A percentile compares a stretch with the other conserved stretches of the same genome.
These are phyloP conservation scores for Mrakiaceae sp. DNA, from an alignment of 1,284 basidiomycete species.

Conservation along the genomic window DNA sequence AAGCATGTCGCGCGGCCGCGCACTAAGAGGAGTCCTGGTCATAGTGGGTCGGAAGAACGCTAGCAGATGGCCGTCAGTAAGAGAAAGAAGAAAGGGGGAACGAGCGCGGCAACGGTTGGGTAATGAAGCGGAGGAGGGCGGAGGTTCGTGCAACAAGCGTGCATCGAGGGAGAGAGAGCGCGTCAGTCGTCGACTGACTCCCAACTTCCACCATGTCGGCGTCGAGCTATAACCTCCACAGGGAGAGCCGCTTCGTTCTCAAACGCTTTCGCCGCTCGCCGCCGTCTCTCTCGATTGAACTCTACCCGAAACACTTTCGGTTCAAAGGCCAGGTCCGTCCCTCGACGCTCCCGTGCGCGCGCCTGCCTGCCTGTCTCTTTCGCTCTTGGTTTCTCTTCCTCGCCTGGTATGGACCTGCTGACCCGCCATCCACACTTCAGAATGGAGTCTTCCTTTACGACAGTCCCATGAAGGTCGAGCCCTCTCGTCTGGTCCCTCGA, in stretches of 20 bases:
- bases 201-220: conserved; percentile 28
- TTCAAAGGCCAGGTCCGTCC: conserved; percentile 33
- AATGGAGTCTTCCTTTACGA: conserved; percentile 31
- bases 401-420: neutral
- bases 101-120: neutral
- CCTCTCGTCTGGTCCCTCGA: neutral
- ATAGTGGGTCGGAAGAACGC: neutral
- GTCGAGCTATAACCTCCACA: conserved; percentile 36
- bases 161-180: too few species aligned
- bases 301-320: conserved; percentile 31
- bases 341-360: neutral
- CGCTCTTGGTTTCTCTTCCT: neutral
- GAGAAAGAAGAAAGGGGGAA: neutral
- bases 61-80: neutral
- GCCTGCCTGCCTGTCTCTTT: neutral
- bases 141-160: neutral
- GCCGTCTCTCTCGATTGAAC: conserved; percentile 33
- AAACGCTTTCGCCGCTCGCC: conserved; percentile 37
- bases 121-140: neutral
- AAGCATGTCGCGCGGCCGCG: conserved; percentile 48
- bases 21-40: conserved; percentile 36
- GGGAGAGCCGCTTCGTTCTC: conserved; percentile 33
- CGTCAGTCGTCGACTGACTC: too few species aligned
- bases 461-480: conserved; percentile 30
- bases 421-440: neutral